These are phyloP conservation scores for Pelagomonas calceolata DNA, from an alignment of 108 stramenopile species.

Conservation along the genomic window DNA sequence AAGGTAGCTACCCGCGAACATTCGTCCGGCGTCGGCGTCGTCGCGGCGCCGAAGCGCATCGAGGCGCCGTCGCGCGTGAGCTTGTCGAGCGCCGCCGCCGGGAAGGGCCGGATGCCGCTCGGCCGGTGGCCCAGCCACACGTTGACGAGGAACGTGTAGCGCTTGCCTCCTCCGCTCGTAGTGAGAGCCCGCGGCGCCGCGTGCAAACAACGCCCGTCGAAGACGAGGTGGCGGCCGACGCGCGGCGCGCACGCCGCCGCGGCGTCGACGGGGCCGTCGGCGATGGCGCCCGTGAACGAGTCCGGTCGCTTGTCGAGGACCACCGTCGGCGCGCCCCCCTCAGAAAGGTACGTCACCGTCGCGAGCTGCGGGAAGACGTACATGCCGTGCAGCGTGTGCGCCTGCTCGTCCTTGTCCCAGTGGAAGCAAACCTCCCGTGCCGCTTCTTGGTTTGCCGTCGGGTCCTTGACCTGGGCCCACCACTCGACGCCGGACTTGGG, in stretches of 20 bases:
- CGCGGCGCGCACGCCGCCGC: background rate
- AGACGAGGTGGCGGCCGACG: background rate
- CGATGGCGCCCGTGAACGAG: background rate
- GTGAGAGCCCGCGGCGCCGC: background rate
- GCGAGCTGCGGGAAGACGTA: background rate
- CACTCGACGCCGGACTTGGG: background rate
- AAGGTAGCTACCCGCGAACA: too few species aligned
- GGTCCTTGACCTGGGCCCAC: background rate
- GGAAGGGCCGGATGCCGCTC: background rate
- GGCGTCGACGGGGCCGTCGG: background rate
- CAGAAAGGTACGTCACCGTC: background rate
- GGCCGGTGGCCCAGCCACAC: background rate
- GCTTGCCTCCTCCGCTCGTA: background rate
- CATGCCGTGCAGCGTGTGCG: background rate
- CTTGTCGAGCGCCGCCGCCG: background rate
- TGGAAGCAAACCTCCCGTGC: background rate
- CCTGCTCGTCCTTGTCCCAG: background rate
- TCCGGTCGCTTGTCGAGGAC: background rate
- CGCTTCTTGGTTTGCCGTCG: background rate
- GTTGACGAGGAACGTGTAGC: background rate
- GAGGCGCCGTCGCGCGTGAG: too few species aligned
- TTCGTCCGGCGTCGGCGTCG: too few species aligned
- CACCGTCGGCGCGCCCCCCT: background rate
- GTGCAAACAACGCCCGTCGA: background rate
- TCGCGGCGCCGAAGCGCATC: too few species aligned